Percentiles rank a stretch among this genome's conserved stretches.
Evolutionary conservation across 176 grass and related monocot genomes (phyloP).

Genomic region (Sorghum bicolor): Sorghum_bicolor_NCBIv3 NC_012872.2:56264501-56265000

Average conservation of each 20-base stretch:
- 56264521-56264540: constrained; percentile 88
- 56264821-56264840: constrained; percentile 92
- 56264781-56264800: neutral
- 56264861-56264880: constrained; percentile 97
- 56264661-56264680: constrained; percentile 87
- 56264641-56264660: constrained; percentile 71
- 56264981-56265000: constrained; percentile 62
- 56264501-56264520: constrained; percentile 96
- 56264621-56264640: constrained; percentile 76
- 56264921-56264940: constrained; percentile 99
- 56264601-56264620: constrained; percentile 80
- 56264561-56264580: constrained; percentile 58
- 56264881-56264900: constrained; percentile 90
- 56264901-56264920: constrained; percentile 92
- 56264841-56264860: constrained; percentile 97
- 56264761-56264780: neutral
- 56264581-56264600: constrained; percentile 85
- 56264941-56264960: constrained; percentile 97
- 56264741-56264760: neutral
- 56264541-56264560: constrained; percentile 44
- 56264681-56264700: constrained; percentile 89
- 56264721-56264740: constrained; percentile 27
- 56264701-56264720: constrained; percentile 95
- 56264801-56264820: constrained; percentile 62
- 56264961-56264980: constrained; percentile 52